Evolutionary conservation across 2,329 filamentous ascomycete genomes (phyloP).

Genomic region (Zelopaecilomyces penicillatus): DNA sequence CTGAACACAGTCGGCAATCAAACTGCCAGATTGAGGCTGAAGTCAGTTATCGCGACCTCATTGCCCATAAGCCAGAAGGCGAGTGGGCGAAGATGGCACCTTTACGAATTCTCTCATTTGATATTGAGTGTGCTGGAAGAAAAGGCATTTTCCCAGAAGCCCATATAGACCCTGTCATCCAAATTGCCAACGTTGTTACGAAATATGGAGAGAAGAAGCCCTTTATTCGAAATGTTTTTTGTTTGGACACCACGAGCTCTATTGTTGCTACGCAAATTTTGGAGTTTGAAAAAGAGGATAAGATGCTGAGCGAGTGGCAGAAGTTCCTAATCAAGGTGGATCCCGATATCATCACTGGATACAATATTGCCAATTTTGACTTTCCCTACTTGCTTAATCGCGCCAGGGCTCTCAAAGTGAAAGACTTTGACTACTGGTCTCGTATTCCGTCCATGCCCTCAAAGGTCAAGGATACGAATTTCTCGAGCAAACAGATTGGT

Average conservation of each 20-base stretch:
- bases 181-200: conserved; percentile 95
- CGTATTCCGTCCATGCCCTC: conserved; percentile 66
- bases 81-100: conserved; percentile 99
- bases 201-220: conserved; percentile 91
- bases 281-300: conserved; percentile 70
- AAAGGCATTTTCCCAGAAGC: conserved; percentile 97
- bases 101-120: conserved; percentile 84
- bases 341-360: conserved; percentile 95
- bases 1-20: conserved; percentile 62
- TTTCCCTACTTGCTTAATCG: conserved; percentile 92
- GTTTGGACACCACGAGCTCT: conserved; percentile 79
- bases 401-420: conserved; percentile 73
- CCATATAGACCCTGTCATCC: conserved; percentile 86
- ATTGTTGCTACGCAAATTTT: conserved; percentile 94
- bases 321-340: conserved; percentile 85
- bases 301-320: conserved; percentile 90
- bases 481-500: conserved; percentile 97
- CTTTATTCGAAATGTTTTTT: conserved; percentile 94
- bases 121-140: conserved; percentile 96
- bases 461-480: conserved; percentile 67
- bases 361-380: conserved; percentile 98
- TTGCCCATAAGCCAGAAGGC: conserved; percentile 80
- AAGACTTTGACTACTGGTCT: conserved; percentile 79
- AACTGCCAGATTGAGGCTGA: conserved; percentile 95
- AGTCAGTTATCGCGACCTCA: conserved; percentile 71